Base-by-base conservation (phyloP, 257 asterid genomes). In the Primulina tabacum region DNA sequence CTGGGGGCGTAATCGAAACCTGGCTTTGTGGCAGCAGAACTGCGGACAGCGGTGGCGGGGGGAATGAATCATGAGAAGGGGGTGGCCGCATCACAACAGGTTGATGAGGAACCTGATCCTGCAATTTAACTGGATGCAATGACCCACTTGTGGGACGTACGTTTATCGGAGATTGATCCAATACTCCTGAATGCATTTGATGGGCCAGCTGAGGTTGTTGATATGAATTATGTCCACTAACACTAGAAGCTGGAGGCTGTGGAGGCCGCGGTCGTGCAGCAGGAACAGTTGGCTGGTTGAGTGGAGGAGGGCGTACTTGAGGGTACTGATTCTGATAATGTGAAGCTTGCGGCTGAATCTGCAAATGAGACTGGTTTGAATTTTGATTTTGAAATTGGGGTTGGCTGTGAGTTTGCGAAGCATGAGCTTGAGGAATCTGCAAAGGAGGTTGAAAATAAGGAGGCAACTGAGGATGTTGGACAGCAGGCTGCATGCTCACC, bases 191-290 rank as follows among this genome's bases (percentile, higher is more conserved):
- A 69, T 81, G 92, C 80, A 77, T 73, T 67, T 82, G 81, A 70
- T 81, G 96, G 56, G 77, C 79, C n/a, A 78, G 77, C 73, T 83
- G 90, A 67, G 90, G 76, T 62, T 77, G 96, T 53, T 80, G 34
- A 76, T 85, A 86, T 57, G 98, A 81, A 59, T 86, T 88, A 80
- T 83, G 86, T 32, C 91, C 92, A 18, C 86, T 79, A 68, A 80
- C 88, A 24, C 86, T 79, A 74, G 82, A 80, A 63, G 69, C 85
- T 56, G 86, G 60, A 47, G 81, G 76, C 71, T 78, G 89, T 58
- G 77, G 78, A 69, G 74, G 73, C 70, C 76, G 95, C 4, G 81
- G 81, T 81, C 57, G 82, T 33, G 67, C 33, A 75, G 67, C 73
- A 52, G 82, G 82, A 73, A 71, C 78, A 10, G 78, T 32, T 65